Evolutionary conservation across 164 flowering plant genomes (phyloP).

Genomic region (Euptelea pleiosperma): DNA sequence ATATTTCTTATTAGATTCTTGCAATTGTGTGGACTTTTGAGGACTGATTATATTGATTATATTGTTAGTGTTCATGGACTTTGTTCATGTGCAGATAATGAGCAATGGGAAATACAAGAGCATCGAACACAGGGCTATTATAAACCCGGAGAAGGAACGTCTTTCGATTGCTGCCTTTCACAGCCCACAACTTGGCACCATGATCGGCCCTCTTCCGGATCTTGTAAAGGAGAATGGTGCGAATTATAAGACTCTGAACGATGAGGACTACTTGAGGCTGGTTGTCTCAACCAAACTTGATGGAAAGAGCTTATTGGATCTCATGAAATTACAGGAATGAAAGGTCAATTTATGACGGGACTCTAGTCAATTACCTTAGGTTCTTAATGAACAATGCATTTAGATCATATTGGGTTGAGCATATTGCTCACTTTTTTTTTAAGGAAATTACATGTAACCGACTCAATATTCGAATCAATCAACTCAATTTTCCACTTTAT

Average conservation of each 20-base stretch:
- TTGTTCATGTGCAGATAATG: slow-evolving; percentile 37
- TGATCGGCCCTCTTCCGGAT: slow-evolving; percentile 33
- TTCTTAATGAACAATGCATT: too few relatives aligned
- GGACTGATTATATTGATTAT: too few relatives aligned
- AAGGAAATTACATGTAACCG: too few relatives aligned
- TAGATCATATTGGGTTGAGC: too few relatives aligned
- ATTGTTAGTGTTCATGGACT: too few relatives aligned
- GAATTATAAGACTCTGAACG: slow-evolving; percentile 21
- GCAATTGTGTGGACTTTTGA: too few relatives aligned
- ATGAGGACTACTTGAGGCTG: slow-evolving; percentile 21
- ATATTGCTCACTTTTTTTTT: too few relatives aligned
- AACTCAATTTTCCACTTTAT: too few relatives aligned
- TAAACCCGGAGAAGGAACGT: slow-evolving; percentile 36
- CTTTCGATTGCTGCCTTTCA: slow-evolving; percentile 49
- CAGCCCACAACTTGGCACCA: slow-evolving; percentile 17
- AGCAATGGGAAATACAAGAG: slow-evolving; percentile 50
- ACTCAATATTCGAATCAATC: too few relatives aligned
- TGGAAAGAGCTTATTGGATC: slow-evolving; percentile 19
- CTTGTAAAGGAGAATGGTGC: slow-evolving; percentile 16
- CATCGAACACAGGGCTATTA: slow-evolving; percentile 51
- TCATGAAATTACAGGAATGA: slow-evolving; percentile 17
- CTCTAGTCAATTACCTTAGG: too few relatives aligned
- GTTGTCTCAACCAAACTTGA: slow-evolving; percentile 13
- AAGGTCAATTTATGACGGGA: too few relatives aligned
- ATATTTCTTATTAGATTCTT: too few relatives aligned